Base-by-base conservation (phyloP, 352 stramenopile genomes). In the Pythium volutum region DNA sequence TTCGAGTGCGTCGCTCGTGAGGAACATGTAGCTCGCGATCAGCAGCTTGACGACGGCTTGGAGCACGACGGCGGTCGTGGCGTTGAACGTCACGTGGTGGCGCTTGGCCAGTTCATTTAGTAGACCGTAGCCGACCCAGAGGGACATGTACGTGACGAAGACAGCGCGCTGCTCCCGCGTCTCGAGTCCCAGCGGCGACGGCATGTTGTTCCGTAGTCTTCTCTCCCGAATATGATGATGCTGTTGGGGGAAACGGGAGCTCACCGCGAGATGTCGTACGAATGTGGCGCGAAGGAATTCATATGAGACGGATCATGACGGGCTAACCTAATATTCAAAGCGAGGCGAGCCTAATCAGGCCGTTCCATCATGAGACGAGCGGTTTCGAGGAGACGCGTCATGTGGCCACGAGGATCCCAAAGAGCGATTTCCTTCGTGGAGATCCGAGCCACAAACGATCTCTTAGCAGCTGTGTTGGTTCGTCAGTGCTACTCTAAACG, bases 61-160 rank as follows among this genome's bases (percentile, higher is more conserved):
- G 15, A 90, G 67, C 69, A 93, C 79, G 29, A 93, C 83, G 0
- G 83, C 83, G 31, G 79, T 80, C 38, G 81, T 82, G 16, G 81
- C 89, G 67, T 89, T 89, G 67, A 93, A 93, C 53, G 42, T 67
- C 47, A 91, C 77, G 64, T 76, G 60, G 50, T 79, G 55, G 43
- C 76, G 81, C 69, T 91, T 93, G 14, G 81, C 80, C 45, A 89
- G 69, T 64, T 93, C 83, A 47, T 91, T 93, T 12, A 93, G 69
- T 15, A 93, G 70, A 0, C 83, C 83, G 64, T 93, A 93, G 67
- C 66, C 69, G 11, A 93, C 78, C 81, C 83, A 93, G 25, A 93
- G 79, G 2, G 59, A 58, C 70, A 93, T 93, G 70, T 93, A 93
- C 59, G 79, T 81, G 58, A 89, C 62, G 62, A 93, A 93, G 55